phyloP scores from a whole-genome alignment of 2,329 filamentous ascomycete genomes.

The Paraconiothyrium brasiliense region DNA sequence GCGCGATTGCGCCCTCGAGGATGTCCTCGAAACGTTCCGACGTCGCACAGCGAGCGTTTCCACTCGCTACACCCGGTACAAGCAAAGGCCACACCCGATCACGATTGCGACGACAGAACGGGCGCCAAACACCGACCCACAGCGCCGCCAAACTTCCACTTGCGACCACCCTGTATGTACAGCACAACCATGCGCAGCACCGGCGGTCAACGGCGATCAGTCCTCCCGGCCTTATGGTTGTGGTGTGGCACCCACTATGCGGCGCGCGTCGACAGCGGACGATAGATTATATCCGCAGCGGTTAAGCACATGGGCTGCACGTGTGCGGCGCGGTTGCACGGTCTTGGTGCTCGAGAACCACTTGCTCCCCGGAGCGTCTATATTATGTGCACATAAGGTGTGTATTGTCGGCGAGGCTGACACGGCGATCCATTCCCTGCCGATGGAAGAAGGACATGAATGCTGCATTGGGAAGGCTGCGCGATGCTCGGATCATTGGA shows the following conservation, averaged over 20 bases:
- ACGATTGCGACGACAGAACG: background rate
- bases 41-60: background rate
- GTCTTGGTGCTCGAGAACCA: background rate
- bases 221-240: background rate
- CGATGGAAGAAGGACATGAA: no score
- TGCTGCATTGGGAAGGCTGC: no score
- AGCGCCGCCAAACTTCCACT: no score
- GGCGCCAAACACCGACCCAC: background rate
- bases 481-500: no score
- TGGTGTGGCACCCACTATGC: conserved; percentile 10
- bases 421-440: no score
- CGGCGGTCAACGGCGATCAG: background rate
- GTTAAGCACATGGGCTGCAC: conserved; percentile 16
- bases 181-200: background rate
- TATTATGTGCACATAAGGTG: no score
- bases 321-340: conserved; percentile 14
- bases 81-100: background rate
- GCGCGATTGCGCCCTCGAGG: conserved; percentile 2
- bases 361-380: background rate
- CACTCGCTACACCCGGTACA: conserved; percentile 4
- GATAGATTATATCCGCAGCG: conserved; percentile 5
- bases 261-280: background rate
- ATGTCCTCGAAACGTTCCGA: background rate
- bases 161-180: background rate
- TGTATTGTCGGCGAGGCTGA: no score